phyloP scores from a whole-genome alignment of 2,329 filamentous ascomycete species.

The Trichophaea hybrida region DNA sequence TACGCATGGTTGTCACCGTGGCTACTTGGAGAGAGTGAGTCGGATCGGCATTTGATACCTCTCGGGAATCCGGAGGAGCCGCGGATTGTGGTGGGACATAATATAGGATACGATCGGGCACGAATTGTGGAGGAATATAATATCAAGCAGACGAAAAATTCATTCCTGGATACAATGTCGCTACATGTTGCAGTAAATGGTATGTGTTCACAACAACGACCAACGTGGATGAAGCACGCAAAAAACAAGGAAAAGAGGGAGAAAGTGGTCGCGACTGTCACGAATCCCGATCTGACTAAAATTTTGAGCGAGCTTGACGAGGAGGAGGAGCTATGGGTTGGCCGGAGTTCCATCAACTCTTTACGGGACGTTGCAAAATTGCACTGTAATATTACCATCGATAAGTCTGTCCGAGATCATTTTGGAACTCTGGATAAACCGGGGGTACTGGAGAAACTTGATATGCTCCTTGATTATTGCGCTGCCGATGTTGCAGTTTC shows the following conservation, averaged over 20 bases:
- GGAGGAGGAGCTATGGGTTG: slow-evolving; percentile 92
- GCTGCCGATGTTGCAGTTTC: slow-evolving; percentile 88
- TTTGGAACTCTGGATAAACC: slow-evolving; percentile 69
- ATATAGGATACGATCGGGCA: slow-evolving; percentile 87
- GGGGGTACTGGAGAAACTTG: slow-evolving; percentile 55
- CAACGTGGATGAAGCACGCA: slow-evolving; percentile 93
- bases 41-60: slow-evolving; percentile 68
- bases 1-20: slow-evolving; percentile 96
- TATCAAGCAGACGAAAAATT: slow-evolving; percentile 65
- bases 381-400: slow-evolving; percentile 78
- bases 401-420: slow-evolving; percentile 73
- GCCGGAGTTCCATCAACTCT: slow-evolving; percentile 87
- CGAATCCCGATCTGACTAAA: slow-evolving; percentile 47
- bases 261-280: slow-evolving; percentile 56
- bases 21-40: slow-evolving; percentile 47
- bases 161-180: slow-evolving; percentile 95
- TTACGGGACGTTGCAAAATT: slow-evolving; percentile 92
- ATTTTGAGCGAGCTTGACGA: slow-evolving; percentile 60
- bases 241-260: slow-evolving; percentile 78
- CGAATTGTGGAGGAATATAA: slow-evolving; percentile 80
- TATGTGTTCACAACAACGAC: slow-evolving; percentile 93
- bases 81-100: slow-evolving; percentile 80
- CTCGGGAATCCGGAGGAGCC: slow-evolving; percentile 60
- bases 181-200: slow-evolving; percentile 94
- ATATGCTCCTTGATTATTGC: slow-evolving; percentile 82